Evolutionary conservation across 768 basidiomycete species (phyloP).

Genomic region (Termitomyces bulborhizus): DNA sequence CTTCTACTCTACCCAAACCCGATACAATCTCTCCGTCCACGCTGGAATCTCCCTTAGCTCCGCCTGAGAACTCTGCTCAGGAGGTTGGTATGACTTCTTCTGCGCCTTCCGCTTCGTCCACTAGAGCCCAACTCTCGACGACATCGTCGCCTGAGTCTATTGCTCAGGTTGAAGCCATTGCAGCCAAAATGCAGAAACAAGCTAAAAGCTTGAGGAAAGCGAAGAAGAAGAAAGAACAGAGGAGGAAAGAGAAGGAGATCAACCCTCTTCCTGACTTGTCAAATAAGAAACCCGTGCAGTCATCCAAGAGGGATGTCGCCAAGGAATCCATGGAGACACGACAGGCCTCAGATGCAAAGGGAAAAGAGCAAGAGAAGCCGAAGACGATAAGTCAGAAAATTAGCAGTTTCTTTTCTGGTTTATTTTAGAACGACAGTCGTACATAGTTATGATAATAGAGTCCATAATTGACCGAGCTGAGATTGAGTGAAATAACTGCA

Average conservation of each 20-base stretch:
- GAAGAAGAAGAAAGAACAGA: not conserved
- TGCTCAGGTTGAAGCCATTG: not conserved
- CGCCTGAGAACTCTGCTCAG: not conserved
- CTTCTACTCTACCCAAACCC: not conserved
- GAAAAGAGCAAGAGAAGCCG: not conserved
- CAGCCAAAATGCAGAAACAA: not conserved
- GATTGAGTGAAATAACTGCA: too few relatives aligned
- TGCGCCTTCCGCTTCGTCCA: not conserved
- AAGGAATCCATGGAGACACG: not conserved
- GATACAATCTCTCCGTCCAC: not conserved
- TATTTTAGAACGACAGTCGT: constrained; percentile 1
- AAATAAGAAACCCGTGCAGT: not conserved
- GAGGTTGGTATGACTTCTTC: not conserved
- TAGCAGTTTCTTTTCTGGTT: constrained; percentile 9
- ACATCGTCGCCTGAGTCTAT: not conserved
- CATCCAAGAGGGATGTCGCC: constrained; percentile 1
- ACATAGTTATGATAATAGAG: too few relatives aligned
- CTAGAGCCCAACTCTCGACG: not conserved
- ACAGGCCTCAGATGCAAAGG: not conserved
- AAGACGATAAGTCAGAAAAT: constrained; percentile 4
- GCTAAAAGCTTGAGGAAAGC: constrained; percentile 1
- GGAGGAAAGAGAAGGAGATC: not conserved
- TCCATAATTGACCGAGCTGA: too few relatives aligned
- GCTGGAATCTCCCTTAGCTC: not conserved
- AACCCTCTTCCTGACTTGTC: constrained; percentile 1